phyloP scores from a whole-genome alignment of 2,329 filamentous ascomycete genomes.

The Cladosporium sp. region DNA sequence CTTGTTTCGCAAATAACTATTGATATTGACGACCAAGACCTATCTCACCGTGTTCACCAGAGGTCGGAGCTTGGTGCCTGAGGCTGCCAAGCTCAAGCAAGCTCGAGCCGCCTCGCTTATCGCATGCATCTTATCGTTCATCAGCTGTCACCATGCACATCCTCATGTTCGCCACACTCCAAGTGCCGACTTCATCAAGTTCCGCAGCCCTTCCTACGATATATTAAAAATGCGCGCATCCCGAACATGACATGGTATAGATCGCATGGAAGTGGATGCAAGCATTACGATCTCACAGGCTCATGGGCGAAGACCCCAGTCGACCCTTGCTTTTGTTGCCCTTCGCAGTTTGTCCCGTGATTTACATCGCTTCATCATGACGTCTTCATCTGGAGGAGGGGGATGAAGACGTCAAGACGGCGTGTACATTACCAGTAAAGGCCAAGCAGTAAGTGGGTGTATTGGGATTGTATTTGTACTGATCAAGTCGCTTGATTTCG shows the following conservation, averaged over 20 bases:
- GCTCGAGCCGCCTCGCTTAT: constrained; percentile 1
- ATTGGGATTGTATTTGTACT: too few species aligned
- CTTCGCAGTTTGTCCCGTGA: neutral
- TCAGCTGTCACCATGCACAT: neutral
- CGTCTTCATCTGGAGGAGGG: neutral
- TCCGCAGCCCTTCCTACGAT: neutral
- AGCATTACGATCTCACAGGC: neutral
- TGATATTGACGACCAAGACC: too few species aligned
- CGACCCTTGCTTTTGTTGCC: neutral
- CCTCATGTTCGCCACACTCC: neutral
- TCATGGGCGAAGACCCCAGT: neutral
- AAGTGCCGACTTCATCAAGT: constrained; percentile 1
- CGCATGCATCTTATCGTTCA: neutral
- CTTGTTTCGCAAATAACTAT: too few species aligned
- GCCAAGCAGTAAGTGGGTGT: too few species aligned
- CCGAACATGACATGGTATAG: neutral
- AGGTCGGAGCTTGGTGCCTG: neutral
- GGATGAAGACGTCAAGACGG: neutral
- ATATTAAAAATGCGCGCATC: constrained; percentile 2
- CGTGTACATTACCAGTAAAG: neutral
- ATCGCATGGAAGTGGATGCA: neutral
- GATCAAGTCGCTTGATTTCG: too few species aligned
- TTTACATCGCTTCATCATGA: neutral
- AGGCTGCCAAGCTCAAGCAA: neutral
- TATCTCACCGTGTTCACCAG: too few species aligned